Conservation (phyloP, 1,284 basidiomycete species). For the Leccinum subrobustum region DNA sequence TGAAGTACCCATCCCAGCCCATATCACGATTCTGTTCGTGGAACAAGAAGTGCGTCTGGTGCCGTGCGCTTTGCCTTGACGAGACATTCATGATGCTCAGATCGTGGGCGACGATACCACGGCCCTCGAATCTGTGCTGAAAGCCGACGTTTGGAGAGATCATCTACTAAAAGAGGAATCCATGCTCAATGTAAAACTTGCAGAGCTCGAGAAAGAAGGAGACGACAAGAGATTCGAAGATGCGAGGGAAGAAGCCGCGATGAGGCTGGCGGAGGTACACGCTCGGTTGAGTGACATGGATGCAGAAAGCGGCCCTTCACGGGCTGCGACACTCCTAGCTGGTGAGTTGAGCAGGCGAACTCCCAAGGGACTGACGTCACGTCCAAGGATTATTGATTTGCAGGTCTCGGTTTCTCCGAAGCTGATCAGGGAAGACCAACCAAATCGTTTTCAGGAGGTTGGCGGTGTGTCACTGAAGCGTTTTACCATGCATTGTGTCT, state of each 20-base stretch:
- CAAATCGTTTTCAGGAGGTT: conserved; percentile 94
- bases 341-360: conserved; percentile 43
- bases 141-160: conserved; percentile 96
- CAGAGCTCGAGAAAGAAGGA: conserved; percentile 69
- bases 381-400: not conserved
- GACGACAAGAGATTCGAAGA: conserved; percentile 80
- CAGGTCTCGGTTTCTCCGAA: conserved; percentile 89
- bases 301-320: conserved; percentile 92
- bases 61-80: not conserved
- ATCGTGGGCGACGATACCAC: conserved; percentile 91
- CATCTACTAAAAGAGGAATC: conserved; percentile 83
- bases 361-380: not conserved
- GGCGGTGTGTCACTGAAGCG: conserved; percentile 54
- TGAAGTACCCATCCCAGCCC: conserved; percentile 89
- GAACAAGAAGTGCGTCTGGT: conserved; percentile 83
- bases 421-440: conserved; percentile 83
- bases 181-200: conserved; percentile 69
- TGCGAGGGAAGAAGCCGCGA: conserved; percentile 82
- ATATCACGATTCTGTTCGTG: conserved; percentile 97
- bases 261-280: conserved; percentile 91
- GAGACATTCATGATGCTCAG: conserved; percentile 35
- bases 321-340: conserved; percentile 88
- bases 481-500: not conserved
- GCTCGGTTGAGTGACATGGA: conserved; percentile 94
- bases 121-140: conserved; percentile 92